Percentiles rank a stretch among this genome's conserved stretches.
phyloP scores from a whole-genome alignment of 2,329 filamentous ascomycete genomes.

The Ceratocystis smalleyi region DNA sequence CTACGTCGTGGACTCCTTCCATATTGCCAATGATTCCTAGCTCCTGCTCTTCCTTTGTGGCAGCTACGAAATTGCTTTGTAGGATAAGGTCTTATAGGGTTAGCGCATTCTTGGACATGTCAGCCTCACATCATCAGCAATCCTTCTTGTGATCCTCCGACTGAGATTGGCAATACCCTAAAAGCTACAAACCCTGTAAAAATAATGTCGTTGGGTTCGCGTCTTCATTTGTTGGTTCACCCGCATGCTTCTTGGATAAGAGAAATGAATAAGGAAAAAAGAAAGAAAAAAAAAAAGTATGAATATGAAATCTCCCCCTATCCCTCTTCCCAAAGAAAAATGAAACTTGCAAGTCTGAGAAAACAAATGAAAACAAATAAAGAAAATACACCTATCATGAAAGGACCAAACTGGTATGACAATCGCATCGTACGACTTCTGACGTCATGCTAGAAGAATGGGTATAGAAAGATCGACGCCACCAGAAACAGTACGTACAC shows the following conservation, averaged over 20 bases:
- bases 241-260: neutral
- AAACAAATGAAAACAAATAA: neutral
- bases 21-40: neutral
- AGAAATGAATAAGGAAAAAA: neutral
- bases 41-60: neutral
- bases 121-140: neutral
- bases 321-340: neutral
- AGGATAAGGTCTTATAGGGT: neutral
- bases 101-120: neutral
- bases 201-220: neutral
- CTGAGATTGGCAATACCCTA: neutral
- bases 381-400: neutral
- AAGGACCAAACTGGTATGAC: neutral
- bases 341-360: neutral
- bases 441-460: constrained; percentile 1
- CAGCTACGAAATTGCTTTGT: neutral
- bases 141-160: neutral
- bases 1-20: neutral
- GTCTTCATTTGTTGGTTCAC: neutral
- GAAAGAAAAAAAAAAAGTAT: neutral
- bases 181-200: neutral
- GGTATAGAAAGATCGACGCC: neutral
- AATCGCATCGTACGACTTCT: neutral
- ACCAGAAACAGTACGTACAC: neutral
- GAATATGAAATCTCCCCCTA: neutral